Evolutionary conservation across 768 basidiomycete species (phyloP).

Genomic region (Mycena venus): DNA sequence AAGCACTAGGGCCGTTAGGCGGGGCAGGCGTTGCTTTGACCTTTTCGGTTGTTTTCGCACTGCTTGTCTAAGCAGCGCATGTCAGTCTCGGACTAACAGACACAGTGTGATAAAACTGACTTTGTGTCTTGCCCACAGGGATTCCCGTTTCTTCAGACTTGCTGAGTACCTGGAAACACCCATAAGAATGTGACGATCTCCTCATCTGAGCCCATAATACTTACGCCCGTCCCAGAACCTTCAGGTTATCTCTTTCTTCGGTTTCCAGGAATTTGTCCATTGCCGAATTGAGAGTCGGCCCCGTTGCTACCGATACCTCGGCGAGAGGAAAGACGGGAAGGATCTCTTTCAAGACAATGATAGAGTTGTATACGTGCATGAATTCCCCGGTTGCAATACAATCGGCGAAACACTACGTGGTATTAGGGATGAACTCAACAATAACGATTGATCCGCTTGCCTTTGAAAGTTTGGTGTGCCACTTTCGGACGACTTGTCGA

Average conservation of each 20-base stretch:
- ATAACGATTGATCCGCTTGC: slow-evolving; percentile 52
- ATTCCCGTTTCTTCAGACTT: slow-evolving; percentile 79
- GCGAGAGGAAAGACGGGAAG: slow-evolving; percentile 89
- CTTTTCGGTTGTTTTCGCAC: slow-evolving; percentile 17
- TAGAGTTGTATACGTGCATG: slow-evolving; percentile 98
- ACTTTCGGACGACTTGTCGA: slow-evolving; percentile 81
- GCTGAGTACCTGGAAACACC: slow-evolving; percentile 73
- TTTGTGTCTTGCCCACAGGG: slow-evolving; percentile 28
- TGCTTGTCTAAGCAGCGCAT: slow-evolving; percentile 3
- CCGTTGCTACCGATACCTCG: slow-evolving; percentile 65
- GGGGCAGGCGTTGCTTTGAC: slow-evolving; percentile 38
- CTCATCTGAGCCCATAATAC: too few species aligned
- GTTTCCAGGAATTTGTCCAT: slow-evolving; percentile 78
- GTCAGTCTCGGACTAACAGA: slow-evolving; percentile 4
- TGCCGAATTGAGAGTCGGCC: slow-evolving; percentile 66
- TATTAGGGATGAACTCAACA: not conserved
- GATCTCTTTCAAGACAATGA: slow-evolving; percentile 93
- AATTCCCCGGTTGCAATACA: slow-evolving; percentile 92
- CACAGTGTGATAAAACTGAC: not conserved
- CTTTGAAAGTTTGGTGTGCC: slow-evolving; percentile 82
- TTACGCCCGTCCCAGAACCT: slow-evolving; percentile 84
- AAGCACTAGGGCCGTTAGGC: slow-evolving; percentile 55
- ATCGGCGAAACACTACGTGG: slow-evolving; percentile 75
- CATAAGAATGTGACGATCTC: not conserved
- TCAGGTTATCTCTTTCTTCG: slow-evolving; percentile 88